A percentile compares a stretch with the other conserved stretches of the same genome.
These are phyloP conservation scores for Senna tora DNA, from an alignment of 306 rosid genomes.

Conservation along the genomic window DNA sequence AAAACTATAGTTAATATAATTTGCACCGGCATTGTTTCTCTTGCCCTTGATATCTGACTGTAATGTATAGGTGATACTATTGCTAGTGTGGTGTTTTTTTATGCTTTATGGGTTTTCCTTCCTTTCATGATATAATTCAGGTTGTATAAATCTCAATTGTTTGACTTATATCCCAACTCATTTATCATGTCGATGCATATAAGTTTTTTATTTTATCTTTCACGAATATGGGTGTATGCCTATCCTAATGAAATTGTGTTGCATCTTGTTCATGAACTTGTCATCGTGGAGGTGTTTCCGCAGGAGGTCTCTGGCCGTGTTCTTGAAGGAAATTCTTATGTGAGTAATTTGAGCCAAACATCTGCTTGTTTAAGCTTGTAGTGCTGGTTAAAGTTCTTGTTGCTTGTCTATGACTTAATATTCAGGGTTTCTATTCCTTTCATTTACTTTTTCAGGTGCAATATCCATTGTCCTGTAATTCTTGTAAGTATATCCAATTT, in stretches of 20 bases:
- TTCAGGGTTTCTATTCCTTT: background rate
- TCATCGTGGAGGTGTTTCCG: constrained; percentile 61
- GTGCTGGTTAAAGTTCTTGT: constrained; percentile 1
- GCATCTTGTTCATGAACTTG: constrained; percentile 67
- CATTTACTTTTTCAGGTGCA: constrained; percentile 32
- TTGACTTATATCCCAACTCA: background rate
- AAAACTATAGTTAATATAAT: too few relatives aligned
- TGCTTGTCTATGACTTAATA: background rate
- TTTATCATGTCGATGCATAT: background rate
- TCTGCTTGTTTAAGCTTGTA: constrained; percentile 15
- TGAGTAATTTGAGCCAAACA: constrained; percentile 40
- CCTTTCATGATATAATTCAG: background rate
- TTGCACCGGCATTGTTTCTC: background rate
- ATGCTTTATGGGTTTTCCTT: constrained; percentile 3
- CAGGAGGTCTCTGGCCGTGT: constrained; percentile 55
- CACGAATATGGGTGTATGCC: constrained; percentile 17
- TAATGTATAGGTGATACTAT: background rate
- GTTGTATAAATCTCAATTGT: background rate
- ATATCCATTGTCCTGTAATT: constrained; percentile 21
- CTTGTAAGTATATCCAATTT: constrained; percentile 34
- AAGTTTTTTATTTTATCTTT: background rate
- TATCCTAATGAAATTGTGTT: constrained; percentile 63
- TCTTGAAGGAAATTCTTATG: constrained; percentile 39
- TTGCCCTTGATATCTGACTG: background rate
- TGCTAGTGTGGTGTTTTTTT: background rate